Evolutionary conservation across 2,329 filamentous ascomycete genomes (phyloP).

Genomic region (Ceratocystis smalleyi): DNA sequence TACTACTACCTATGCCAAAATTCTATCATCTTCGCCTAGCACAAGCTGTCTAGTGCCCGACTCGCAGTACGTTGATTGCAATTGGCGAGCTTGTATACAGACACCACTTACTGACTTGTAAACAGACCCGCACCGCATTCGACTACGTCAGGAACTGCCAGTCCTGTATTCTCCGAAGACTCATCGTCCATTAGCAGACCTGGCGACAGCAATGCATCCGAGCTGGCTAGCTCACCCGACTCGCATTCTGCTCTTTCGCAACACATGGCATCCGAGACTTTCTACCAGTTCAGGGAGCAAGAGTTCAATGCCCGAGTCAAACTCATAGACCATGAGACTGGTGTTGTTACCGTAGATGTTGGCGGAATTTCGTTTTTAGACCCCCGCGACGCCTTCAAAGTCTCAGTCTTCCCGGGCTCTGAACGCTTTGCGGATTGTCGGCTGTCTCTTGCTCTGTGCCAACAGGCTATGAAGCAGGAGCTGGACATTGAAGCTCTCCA

Average conservation of each 20-base stretch:
- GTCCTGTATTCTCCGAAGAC: not conserved
- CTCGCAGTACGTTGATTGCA: not conserved
- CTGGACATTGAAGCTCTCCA: not conserved
- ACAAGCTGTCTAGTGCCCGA: not conserved
- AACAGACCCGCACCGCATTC: not conserved
- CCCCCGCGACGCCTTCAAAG: not conserved
- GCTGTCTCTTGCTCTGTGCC: not conserved
- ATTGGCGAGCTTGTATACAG: not conserved
- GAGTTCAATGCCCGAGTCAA: not conserved
- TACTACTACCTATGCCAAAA: not conserved
- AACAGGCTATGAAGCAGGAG: not conserved
- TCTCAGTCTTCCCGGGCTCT: not conserved
- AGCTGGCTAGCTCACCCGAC: not conserved
- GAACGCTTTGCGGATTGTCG: not conserved
- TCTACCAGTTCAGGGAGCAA: not conserved
- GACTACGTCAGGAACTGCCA: not conserved
- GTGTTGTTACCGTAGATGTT: not conserved
- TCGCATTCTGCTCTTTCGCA: not conserved
- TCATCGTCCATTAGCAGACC: not conserved
- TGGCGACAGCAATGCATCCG: not conserved
- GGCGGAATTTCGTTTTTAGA: not conserved
- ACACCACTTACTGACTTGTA: not conserved
- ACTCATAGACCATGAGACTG: not conserved
- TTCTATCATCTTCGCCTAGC: not conserved
- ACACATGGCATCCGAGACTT: not conserved